Conservation (phyloP, 192 early-diverging fungal genomes). For the Spizellomyces sp. region DNA sequence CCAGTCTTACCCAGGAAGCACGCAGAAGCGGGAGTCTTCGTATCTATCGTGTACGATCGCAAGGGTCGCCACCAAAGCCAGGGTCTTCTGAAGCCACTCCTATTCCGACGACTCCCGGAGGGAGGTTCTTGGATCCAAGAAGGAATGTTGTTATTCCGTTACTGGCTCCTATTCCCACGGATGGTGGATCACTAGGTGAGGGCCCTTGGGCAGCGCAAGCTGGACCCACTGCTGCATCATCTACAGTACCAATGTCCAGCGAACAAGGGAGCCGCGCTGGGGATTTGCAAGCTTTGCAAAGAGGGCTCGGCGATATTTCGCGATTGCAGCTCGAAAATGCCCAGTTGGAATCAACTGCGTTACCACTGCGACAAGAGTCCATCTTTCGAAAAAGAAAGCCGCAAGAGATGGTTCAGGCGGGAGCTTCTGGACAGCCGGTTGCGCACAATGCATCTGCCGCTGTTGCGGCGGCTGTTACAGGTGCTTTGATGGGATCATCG, state of each 20-base stretch:
- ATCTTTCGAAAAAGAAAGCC: not conserved
- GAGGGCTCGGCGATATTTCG: constrained; percentile 3
- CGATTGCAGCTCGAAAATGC: not conserved
- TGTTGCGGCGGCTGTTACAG: not conserved
- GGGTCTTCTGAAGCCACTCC: not conserved
- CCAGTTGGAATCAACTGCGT: constrained; percentile 4
- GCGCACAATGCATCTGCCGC: not conserved
- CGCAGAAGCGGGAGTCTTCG: not conserved
- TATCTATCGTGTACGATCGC: not conserved
- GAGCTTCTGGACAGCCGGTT: not conserved
- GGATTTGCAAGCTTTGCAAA: not conserved
- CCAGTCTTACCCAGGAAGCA: not conserved
- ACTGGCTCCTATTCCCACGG: constrained; percentile 17
- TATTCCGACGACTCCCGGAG: not conserved
- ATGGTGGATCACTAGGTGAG: not conserved
- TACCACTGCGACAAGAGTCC: constrained; percentile 7
- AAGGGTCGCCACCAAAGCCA: not conserved
- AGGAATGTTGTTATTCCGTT: constrained; percentile 31
- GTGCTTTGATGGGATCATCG: not conserved
- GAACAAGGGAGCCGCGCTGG: not conserved
- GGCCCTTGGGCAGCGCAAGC: not conserved
- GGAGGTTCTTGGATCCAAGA: constrained; percentile 10
- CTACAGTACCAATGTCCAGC: not conserved
- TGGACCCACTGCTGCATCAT: not conserved
- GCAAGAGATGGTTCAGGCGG: not conserved